Evolutionary conservation across 2,329 filamentous ascomycete species (phyloP).

Genomic region (Aspergillus calidoustus): DNA sequence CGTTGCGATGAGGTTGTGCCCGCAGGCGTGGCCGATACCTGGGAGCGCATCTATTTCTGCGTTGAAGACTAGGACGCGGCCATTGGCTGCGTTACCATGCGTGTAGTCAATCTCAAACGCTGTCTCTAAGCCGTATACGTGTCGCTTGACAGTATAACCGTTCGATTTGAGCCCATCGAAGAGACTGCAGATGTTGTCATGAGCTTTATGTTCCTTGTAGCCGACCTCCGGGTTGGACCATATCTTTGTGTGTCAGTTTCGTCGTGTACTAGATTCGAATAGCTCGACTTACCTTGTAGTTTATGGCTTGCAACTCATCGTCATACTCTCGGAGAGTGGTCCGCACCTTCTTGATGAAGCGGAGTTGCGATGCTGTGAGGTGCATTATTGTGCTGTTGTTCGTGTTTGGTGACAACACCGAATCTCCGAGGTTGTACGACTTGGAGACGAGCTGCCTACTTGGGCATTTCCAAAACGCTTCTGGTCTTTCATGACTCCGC

Average conservation of each 20-base stretch:
- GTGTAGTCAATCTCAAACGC: conserved; percentile 52
- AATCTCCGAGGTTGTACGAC: background rate
- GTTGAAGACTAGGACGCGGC: conserved; percentile 37
- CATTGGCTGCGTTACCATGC: conserved; percentile 24
- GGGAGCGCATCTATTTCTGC: conserved; percentile 47
- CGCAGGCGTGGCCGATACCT: conserved; percentile 42
- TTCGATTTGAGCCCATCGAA: conserved; percentile 38
- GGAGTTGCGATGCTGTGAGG: conserved; percentile 27
- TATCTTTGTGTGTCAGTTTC: conserved; percentile 33
- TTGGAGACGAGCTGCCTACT: background rate
- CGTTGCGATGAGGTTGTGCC: conserved; percentile 39
- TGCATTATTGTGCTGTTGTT: conserved; percentile 30
- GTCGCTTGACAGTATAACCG: conserved; percentile 50
- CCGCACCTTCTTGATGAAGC: conserved; percentile 31
- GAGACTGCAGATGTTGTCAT: conserved; percentile 51
- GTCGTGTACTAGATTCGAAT: background rate
- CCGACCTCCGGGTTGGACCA: conserved; percentile 55
- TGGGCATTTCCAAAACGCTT: background rate
- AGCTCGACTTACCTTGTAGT: conserved; percentile 27
- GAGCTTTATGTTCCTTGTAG: conserved; percentile 57
- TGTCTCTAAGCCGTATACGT: conserved; percentile 55
- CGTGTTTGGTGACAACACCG: background rate
- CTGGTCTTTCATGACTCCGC: background rate
- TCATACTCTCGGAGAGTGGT: conserved; percentile 30
- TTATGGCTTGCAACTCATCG: conserved; percentile 27